Conservation (phyloP, 2,329 filamentous ascomycete genomes). For the Coniochaeta pulveracea region DNA sequence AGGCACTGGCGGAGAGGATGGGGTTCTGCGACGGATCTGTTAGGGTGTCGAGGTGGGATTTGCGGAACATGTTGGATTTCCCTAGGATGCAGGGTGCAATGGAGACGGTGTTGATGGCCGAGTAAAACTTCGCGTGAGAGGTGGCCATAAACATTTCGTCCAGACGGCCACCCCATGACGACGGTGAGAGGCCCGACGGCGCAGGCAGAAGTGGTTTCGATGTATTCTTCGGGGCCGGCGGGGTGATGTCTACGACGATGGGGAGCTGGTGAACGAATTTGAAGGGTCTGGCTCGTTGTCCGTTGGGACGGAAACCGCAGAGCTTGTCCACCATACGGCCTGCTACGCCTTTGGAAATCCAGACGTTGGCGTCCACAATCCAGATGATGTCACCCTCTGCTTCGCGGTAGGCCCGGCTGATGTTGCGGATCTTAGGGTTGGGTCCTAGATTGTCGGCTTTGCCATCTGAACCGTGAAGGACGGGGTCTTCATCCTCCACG, state of each 20-base stretch:
- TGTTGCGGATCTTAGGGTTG: conserved; percentile 97
- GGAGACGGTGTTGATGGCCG: conserved; percentile 86
- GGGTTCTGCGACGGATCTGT: conserved; percentile 38
- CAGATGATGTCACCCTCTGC: conserved; percentile 81
- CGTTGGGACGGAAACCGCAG: conserved; percentile 49
- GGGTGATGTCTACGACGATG: conserved; percentile 59
- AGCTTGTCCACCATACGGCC: conserved; percentile 85
- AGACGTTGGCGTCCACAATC: conserved; percentile 95
- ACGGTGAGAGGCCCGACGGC: conserved; percentile 9
- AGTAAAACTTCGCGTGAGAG: conserved; percentile 94
- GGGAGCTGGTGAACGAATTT: conserved; percentile 96
- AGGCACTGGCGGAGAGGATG: conserved; percentile 23
- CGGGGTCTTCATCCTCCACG: conserved; percentile 71
- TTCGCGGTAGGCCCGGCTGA: conserved; percentile 86
- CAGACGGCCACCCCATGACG: conserved; percentile 61
- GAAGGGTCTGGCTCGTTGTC: conserved; percentile 44
- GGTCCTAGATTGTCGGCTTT: conserved; percentile 59
- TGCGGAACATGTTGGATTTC: conserved; percentile 98
- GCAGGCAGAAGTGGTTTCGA: too few relatives aligned
- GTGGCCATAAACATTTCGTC: conserved; percentile 95
- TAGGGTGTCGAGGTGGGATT: conserved; percentile 73
- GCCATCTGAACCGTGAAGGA: conserved; percentile 44
- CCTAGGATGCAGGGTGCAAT: conserved; percentile 90
- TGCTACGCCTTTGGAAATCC: conserved; percentile 69
- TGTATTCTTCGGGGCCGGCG: neutral